phyloP scores from a whole-genome alignment of 2,329 filamentous ascomycete species.

The Fusarium siculi region DNA sequence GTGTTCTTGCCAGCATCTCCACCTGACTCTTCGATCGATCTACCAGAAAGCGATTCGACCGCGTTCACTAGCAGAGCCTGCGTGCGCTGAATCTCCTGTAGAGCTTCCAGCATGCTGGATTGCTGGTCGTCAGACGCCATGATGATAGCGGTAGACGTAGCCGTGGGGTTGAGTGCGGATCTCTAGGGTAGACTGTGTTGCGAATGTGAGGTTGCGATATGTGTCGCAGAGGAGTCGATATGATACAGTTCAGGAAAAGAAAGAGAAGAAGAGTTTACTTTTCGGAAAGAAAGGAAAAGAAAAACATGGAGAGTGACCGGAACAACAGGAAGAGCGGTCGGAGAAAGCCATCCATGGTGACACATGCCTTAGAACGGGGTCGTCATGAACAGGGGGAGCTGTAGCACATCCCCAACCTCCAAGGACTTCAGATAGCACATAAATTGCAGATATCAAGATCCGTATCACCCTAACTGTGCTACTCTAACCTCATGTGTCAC shows the following conservation, averaged over 20 bases:
- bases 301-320: constrained; percentile 24
- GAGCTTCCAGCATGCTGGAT: constrained; percentile 41
- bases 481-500: constrained; percentile 31
- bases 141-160: constrained; percentile 4
- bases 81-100: constrained; percentile 56
- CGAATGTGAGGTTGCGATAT: background rate
- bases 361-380: constrained; percentile 17
- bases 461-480: background rate
- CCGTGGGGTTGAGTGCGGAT: background rate
- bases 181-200: constrained; percentile 24
- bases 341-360: constrained; percentile 27
- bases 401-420: constrained; percentile 13
- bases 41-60: constrained; percentile 53
- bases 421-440: constrained; percentile 33
- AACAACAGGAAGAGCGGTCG: constrained; percentile 36
- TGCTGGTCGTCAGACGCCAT: constrained; percentile 43
- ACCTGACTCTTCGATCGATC: constrained; percentile 31
- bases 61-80: constrained; percentile 55
- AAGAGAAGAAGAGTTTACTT: constrained; percentile 2
- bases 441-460: constrained; percentile 34
- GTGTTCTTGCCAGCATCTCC: constrained; percentile 13
- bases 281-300: constrained; percentile 1
- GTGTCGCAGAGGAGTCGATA: background rate
- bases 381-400: constrained; percentile 32
- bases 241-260: background rate